Percentiles rank a stretch among this genome's conserved stretches.
Conservation (phyloP, 257 asterid genomes). For the Solanum virginianum region DNA sequence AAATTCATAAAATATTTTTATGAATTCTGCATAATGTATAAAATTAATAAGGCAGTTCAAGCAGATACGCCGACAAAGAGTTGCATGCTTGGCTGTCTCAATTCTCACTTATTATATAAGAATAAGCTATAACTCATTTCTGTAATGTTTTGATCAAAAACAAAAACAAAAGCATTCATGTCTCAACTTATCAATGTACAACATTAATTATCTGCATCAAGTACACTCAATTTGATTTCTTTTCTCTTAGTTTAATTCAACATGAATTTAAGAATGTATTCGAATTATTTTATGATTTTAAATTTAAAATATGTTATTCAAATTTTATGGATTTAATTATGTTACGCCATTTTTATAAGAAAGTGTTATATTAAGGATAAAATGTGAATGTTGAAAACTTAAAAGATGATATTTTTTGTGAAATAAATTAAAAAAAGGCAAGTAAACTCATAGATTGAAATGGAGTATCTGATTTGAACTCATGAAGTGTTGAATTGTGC, state of each 20-base stretch:
- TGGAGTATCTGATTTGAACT: background rate
- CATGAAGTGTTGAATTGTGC: background rate
- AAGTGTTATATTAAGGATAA: background rate
- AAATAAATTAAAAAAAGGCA: too few relatives aligned
- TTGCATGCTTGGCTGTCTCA: too few relatives aligned
- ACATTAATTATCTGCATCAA: background rate
- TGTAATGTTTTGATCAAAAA: background rate
- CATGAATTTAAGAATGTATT: background rate
- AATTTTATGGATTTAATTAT: background rate
- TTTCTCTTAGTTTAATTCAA: background rate
- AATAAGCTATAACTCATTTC: background rate
- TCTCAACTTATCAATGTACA: background rate
- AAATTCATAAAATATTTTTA: too few relatives aligned
- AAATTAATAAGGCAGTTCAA: too few relatives aligned
- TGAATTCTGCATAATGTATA: too few relatives aligned
- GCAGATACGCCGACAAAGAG: too few relatives aligned
- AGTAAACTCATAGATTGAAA: background rate
- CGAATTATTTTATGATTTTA: too few relatives aligned
- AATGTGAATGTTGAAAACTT: background rate
- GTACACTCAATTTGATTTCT: background rate
- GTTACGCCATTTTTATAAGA: background rate
- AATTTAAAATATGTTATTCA: background rate
- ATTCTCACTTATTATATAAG: too few relatives aligned
- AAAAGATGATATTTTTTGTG: background rate
- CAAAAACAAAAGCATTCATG: background rate